Evolutionary conservation across 805 yeast species (phyloP), one percentile per base, ranked within the genome.

Genomic region (Candida odintsovae): DNA sequence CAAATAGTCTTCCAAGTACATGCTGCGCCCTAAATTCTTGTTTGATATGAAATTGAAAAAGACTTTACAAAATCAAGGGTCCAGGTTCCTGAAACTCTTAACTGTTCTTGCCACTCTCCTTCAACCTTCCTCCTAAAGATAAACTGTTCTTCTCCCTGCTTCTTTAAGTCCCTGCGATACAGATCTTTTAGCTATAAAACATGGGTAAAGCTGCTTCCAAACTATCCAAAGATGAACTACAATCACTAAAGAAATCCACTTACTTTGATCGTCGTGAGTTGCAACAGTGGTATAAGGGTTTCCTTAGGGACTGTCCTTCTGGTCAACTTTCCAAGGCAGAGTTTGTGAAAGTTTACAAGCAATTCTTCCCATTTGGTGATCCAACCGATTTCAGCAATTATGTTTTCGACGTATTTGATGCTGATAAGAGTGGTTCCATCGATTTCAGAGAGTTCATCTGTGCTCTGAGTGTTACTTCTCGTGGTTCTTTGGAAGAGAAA

Each of bases 271-370:
- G 90, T 45, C 76, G 96, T 53, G 99, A 94, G 63, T 76, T 94
- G 39, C 98, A 94, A 65, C 99, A 92, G 62, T 94, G 99, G 99
- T 92, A 92, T 63, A 92, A 92, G 63, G 98, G 98, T 3, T 94
- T 94, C 58, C 71, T 85, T 38, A 76, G 97, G 61, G 99, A 94
- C 64, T 92, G 97, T 63, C 97, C 97, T 1, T 74, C 80, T 29
- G 98, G 98, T 1, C 90, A 84, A 62, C 72, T 94, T 23, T 80
- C 90, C 3, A 85, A 83, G 58, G 87, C 84, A 41, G 98, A 94
- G 61, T 89, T 94, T 64, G 81, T 85, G 54, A 88, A 87, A 65
- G 90, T 94, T 18, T 95, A 90, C 70, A 88, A 88, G 63, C 98
- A 94, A 61, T 94, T 92, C 65, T 94, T 94, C 73, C 99, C 99